These are phyloP conservation scores for Miamiensis avidus DNA, from an alignment of 169 alveolate genomes.

Conservation along the genomic window DNA sequence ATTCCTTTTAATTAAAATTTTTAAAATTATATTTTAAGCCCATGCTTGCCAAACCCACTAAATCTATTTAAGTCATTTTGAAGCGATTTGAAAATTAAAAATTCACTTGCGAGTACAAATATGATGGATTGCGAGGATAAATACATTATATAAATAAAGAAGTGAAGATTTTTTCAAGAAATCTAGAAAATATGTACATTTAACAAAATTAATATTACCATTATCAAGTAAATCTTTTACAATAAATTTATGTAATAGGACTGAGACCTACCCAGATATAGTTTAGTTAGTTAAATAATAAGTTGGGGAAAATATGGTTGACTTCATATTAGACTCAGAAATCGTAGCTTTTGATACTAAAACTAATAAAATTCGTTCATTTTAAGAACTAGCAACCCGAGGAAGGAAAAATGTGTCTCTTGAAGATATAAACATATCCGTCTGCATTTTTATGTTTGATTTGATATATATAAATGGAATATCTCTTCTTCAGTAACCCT, in stretches of 20 bases:
- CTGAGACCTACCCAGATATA: constrained; percentile 92
- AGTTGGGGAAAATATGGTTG: constrained; percentile 63
- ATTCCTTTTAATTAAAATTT: too few species aligned
- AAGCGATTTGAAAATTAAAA: constrained; percentile 89
- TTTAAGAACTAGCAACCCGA: constrained; percentile 93
- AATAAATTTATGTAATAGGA: too few species aligned
- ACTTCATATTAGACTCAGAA: constrained; percentile 95
- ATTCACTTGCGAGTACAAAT: constrained; percentile 98
- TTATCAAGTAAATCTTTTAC: too few species aligned
- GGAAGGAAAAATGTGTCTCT: constrained; percentile 93
- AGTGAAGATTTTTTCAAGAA: constrained; percentile 90
- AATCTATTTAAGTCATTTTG: constrained; percentile 86
- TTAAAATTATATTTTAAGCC: constrained; percentile 65
- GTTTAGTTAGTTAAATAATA: constrained; percentile 68
- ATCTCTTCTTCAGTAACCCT: constrained; percentile 71
- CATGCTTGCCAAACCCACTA: constrained; percentile 98
- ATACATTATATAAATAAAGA: constrained; percentile 82
- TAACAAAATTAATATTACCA: too few species aligned
- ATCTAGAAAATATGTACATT: constrained; percentile 87
- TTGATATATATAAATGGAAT: constrained; percentile 89
- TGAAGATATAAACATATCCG: constrained; percentile 88
- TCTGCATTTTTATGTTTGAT: constrained; percentile 94
- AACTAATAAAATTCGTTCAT: constrained; percentile 93
- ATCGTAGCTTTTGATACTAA: constrained; percentile 96
- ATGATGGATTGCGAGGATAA: constrained; percentile 98